phyloP scores from a whole-genome alignment of 441 rosid genomes.

The Eruca vesicaria region DNA sequence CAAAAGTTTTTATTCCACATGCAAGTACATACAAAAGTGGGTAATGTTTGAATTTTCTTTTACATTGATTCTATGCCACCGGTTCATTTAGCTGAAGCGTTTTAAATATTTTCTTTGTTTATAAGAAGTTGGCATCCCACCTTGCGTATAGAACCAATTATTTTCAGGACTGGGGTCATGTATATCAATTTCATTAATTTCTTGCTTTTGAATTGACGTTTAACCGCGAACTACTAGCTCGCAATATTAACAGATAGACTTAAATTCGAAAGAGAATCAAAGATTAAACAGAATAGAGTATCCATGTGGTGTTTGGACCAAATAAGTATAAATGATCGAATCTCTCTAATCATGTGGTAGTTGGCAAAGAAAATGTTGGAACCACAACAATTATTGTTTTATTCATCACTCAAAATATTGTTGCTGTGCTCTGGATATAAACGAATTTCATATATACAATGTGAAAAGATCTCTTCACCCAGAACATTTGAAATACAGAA shows the following conservation, averaged over 20 bases:
- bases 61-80: too few species aligned
- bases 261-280: neutral
- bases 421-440: neutral
- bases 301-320: neutral
- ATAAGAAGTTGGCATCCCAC: neutral
- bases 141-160: neutral
- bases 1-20: too few species aligned
- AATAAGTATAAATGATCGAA: neutral
- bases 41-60: too few species aligned
- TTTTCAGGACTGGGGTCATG: neutral
- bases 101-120: too few species aligned
- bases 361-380: neutral
- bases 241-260: neutral
- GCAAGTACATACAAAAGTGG: too few species aligned
- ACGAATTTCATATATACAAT: neutral
- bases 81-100: too few species aligned
- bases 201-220: neutral
- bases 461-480: neutral
- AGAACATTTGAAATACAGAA: neutral
- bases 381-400: neutral
- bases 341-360: constrained; percentile 1
- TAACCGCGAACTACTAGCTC: neutral
- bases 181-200: neutral
- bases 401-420: neutral
- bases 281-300: neutral